Evolutionary conservation across 1,139 yeast genomes (phyloP), one percentile per base, ranked within the genome.

Genomic region (Nadsonia starkeyi-henricii): DNA sequence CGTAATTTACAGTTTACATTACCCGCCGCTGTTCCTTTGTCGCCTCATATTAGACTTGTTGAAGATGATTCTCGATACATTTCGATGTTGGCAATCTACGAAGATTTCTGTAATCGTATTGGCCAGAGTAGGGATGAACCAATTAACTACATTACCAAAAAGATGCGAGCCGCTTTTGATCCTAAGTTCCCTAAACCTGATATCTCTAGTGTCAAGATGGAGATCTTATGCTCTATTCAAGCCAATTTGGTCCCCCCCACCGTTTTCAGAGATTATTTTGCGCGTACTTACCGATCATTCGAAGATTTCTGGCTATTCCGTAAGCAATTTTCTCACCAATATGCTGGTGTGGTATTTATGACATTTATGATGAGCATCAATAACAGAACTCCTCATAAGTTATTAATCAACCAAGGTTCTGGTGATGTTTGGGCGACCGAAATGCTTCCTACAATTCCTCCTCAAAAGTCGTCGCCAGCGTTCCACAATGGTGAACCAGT

Each of bases 241-340:
- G 75, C 95, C 1, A 70, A 83, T 59, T 73, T 86, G 62, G 91
- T 88, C 45, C 98, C 98, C 33, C 77, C 85, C 17, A 82, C 88
- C 1, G 82, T 91, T 23, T 70, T 91, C 71, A 81, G 81, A 61
- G 83, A 85, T 57, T 75, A 75, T 57, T 78, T 77, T 55, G 66
- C 81, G 51, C 73, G 73, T 2, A 69, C 81, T 47, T 93, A 80
- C 65, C 75, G 82, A 12, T 75, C 79, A 50, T 93, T 84, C 64
- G 96, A 85, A 63, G 96, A 91, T 61, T 91, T 89, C 71, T 93
- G 98, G 98, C 68, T 89, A 49, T 93, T 93, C 81, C 77, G 97
- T 54, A 89, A 89, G 60, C 96, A 88, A 61, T 93, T 93, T 60
- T 79, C 96, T 12, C 83, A 95, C 19, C 96, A 89, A 65, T 93